Conservation (phyloP, 208 protist genomes). For the Crithidia fasciculata region DNA sequence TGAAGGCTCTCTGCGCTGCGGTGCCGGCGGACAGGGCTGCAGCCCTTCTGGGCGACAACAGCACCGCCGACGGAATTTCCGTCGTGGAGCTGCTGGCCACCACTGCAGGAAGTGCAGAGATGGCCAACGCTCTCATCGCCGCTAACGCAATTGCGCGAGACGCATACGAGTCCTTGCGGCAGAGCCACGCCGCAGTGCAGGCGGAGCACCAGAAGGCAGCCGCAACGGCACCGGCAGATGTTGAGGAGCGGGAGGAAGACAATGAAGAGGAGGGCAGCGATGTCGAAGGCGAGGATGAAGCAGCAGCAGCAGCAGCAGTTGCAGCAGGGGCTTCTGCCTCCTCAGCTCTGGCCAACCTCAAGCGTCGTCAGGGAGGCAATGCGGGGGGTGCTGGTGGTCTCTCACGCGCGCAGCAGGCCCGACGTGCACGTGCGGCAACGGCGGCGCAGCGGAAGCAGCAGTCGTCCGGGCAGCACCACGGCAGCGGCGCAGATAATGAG, state of each 20-base stretch:
- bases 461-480: neutral
- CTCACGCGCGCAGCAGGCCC: slow-evolving; percentile 57
- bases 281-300: neutral
- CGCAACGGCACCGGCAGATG: neutral
- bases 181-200: slow-evolving; percentile 10
- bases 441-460: slow-evolving; percentile 27
- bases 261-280: slow-evolving; percentile 15
- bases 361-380: slow-evolving; percentile 6
- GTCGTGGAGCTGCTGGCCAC: slow-evolving; percentile 12
- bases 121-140: slow-evolving; percentile 9
- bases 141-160: neutral
- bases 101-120: neutral
- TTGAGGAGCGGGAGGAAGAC: slow-evolving; percentile 9
- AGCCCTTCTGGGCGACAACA: slow-evolving; percentile 1
- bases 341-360: neutral
- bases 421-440: slow-evolving; percentile 40
- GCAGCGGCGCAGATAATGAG: neutral
- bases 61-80: neutral
- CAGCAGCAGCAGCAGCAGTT: neutral
- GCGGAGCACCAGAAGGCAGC: neutral
- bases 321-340: neutral
- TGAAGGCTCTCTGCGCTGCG: slow-evolving; percentile 35
- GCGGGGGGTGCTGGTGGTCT: slow-evolving; percentile 9
- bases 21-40: slow-evolving; percentile 22
- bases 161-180: slow-evolving; percentile 4